phyloP scores from a whole-genome alignment of 192 early-diverging fungal genomes.

The Tieghemiomyces parasiticus region DNA sequence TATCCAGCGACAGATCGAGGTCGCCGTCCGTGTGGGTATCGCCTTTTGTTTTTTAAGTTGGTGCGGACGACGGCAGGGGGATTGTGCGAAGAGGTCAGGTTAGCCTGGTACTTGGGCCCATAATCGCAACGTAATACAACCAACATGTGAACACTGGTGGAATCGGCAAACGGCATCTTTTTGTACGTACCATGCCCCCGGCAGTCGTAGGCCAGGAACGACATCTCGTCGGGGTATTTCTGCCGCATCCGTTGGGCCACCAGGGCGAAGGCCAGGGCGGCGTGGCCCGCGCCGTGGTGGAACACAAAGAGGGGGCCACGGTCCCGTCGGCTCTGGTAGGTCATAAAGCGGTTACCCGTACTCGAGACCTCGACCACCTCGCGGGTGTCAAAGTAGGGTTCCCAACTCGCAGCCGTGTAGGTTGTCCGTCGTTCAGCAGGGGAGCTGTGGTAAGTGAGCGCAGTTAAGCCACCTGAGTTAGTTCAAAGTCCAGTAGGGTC shows the following conservation, averaged over 20 bases:
- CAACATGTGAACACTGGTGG: neutral
- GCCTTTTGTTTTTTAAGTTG: slow-evolving; percentile 24
- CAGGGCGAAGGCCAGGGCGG: slow-evolving; percentile 51
- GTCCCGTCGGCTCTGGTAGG: neutral
- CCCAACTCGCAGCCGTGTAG: slow-evolving; percentile 1
- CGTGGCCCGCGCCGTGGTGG: slow-evolving; percentile 70
- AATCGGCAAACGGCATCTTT: neutral
- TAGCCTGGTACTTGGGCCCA: too few species aligned
- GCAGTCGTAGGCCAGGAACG: slow-evolving; percentile 46
- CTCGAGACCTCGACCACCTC: neutral
- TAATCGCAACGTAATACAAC: neutral
- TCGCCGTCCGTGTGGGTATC: slow-evolving; percentile 29
- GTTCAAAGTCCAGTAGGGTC: neutral
- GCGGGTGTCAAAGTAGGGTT: slow-evolving; percentile 2
- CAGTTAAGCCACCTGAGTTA: neutral
- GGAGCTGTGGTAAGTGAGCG: too few species aligned
- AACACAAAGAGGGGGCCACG: slow-evolving; percentile 49
- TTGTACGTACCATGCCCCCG: slow-evolving; percentile 51
- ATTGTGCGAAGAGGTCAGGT: too few species aligned
- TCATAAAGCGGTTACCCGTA: neutral
- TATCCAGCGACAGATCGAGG: slow-evolving; percentile 34
- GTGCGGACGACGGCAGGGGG: neutral
- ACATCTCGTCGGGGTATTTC: slow-evolving; percentile 19
- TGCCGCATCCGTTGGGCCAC: slow-evolving; percentile 31
- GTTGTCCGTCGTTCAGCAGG: neutral